Evolutionary conservation across 805 yeast genomes (phyloP).

Genomic region (Starmerella roubikii): DNA sequence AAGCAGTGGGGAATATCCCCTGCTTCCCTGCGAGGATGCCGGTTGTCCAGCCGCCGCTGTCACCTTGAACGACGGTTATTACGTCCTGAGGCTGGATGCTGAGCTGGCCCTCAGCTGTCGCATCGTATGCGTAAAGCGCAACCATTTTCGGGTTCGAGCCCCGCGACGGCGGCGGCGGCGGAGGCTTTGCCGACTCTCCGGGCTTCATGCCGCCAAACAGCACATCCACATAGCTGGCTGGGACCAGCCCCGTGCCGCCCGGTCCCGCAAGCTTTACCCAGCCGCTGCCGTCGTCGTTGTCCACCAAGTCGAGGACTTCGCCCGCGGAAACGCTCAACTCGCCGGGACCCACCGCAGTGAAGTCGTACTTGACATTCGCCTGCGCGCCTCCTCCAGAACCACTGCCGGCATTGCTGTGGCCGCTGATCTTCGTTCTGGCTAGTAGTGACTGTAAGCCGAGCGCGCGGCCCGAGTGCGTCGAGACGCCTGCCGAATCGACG

Average conservation of each 20-base stretch:
- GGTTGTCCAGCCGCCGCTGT: slow-evolving; percentile 90
- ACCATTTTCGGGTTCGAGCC: slow-evolving; percentile 28
- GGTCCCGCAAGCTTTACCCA: slow-evolving; percentile 52
- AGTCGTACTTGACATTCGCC: slow-evolving; percentile 36
- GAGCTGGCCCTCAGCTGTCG: slow-evolving; percentile 71
- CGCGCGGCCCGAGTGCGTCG: slow-evolving; percentile 8
- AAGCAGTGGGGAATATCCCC: slow-evolving; percentile 72
- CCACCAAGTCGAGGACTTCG: slow-evolving; percentile 44
- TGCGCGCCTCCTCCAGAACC: slow-evolving; percentile 17
- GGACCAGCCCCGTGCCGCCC: slow-evolving; percentile 71
- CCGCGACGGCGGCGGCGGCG: slow-evolving; percentile 64
- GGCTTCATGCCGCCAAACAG: slow-evolving; percentile 16
- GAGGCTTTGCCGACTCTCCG: slow-evolving; percentile 27
- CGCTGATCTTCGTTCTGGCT: slow-evolving; percentile 15
- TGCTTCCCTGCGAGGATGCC: slow-evolving; percentile 58
- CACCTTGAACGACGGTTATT: slow-evolving; percentile 47
- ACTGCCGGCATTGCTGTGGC: slow-evolving; percentile 9
- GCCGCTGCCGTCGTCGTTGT: slow-evolving; percentile 78
- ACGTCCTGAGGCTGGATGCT: slow-evolving; percentile 59
- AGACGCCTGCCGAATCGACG: slow-evolving; percentile 5
- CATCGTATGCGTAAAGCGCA: slow-evolving; percentile 62
- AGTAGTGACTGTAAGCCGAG: slow-evolving; percentile 21
- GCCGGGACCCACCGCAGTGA: slow-evolving; percentile 57
- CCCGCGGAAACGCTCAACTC: slow-evolving; percentile 54
- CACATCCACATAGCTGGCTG: slow-evolving; percentile 60